Base-by-base conservation (phyloP, 345 rosid species). In the Boechera stricta region DNA sequence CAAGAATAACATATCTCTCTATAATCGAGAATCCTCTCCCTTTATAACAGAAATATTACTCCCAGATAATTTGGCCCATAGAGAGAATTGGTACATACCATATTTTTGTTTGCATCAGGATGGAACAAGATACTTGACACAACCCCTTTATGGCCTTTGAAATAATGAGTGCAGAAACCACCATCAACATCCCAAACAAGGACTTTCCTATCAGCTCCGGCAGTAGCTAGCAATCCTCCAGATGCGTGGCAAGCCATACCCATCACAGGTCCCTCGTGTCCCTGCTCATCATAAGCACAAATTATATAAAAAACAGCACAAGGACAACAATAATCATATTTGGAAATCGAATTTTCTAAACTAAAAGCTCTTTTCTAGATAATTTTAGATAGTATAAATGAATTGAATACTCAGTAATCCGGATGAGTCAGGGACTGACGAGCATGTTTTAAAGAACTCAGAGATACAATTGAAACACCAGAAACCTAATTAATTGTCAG, bases 131-230 rank as follows among this genome's bases (percentile, higher is more conserved):
- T 39, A 77, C 82, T 84, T 48, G 90, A 76, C 48, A 92, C 97
- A 78, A 95, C 94, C 18, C 94, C 98, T 78, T 85, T 86, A 83
- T 95, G 99, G 32, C 97, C 99, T 82, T 85, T 95, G 81, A 95
- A 95, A 85, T 76, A 84, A 80, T 95, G 98, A 78, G 99, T 92
- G 74, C 97, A 90, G 86, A 88, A 95, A 67, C 98, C 97, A 65
- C 99, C 99, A 79, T 92, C 97, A 24, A 95, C 94, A 86, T 95
- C 99, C 98, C 98, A 95, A 58, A 95, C 92, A 72, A 87, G 91
- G 5, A 95, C 99, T 85, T 95, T 95, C 77, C 97, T 90, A 83
- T 95, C 98, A 70, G 98, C 88, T 87, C 99, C 99, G 28, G 94
- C 92, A 59, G 99, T 95, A 38, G 97, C 98, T 72, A 95, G 88